Evolutionary conservation across 352 stramenopile genomes (phyloP), one percentile per base, ranked within the genome.

Genomic region (Phytophthora pisi): DNA sequence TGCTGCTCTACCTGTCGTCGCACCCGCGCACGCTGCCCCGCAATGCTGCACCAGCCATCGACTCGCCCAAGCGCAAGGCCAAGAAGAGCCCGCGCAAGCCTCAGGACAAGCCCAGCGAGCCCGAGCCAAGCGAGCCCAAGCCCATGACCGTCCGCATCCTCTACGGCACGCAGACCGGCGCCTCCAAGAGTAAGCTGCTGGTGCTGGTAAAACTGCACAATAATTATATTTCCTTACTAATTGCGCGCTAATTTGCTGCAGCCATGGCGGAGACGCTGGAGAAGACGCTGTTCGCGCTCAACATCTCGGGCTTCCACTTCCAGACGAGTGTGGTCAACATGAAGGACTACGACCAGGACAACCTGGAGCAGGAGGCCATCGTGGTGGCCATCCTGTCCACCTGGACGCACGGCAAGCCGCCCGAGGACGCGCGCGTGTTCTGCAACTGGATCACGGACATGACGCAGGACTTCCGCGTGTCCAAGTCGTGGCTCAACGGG

Each of bases 321-420:
- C 85, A 93, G 63, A 90, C 81, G 20, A 92, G 77, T 31, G 81
- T 95, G n/a, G 83, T 92, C 58, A 93, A 67, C 78, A 92, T 95
- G 82, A 92, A 94, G 61, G 87, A 96, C 63, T 95, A 94, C 59
- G 88, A 95, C 49, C 88, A 93, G 60, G 90, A 97, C 75, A 95
- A 97, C 64, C 68, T 97, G 42, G 90, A 96, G 82, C 84, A 95
- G 28, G 90, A 97, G 45, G 49, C 68, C 24, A 85, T 96, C 43
- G 86, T 97, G 45, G 79, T 97, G 18, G 85, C 84, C 1, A 81
- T 97, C 52, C 63, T 97, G 64, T 94, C 89, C 20, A 97, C 90
- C 20, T 97, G 88, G 88, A 93, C 86, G 30, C 76, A 88, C 23
- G 91, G 91, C 38, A 68, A 78, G 28, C 86, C 91, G 1, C 89